Percentiles rank a stretch among this genome's conserved stretches.
Evolutionary conservation across 345 rosid species (phyloP).

Genomic region (Syzygium jambos): DNA sequence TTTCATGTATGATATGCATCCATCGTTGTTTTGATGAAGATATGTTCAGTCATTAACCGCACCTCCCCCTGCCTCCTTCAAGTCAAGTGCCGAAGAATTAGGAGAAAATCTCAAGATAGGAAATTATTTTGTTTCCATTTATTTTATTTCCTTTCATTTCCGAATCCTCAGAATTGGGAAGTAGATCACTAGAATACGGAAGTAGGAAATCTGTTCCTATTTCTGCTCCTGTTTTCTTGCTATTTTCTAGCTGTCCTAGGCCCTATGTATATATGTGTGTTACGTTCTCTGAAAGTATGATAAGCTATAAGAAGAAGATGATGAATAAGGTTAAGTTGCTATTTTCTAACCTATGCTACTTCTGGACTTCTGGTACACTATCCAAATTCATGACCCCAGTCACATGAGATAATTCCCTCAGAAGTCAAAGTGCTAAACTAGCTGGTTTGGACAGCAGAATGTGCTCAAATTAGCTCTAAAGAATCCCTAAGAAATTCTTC

Average conservation of each 20-base stretch:
- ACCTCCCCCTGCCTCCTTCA: too few species aligned
- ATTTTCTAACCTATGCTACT: neutral
- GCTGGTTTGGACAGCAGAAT: neutral
- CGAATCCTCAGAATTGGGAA: too few species aligned
- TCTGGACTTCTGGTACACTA: neutral
- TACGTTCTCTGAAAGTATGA: too few species aligned
- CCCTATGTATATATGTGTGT: too few species aligned
- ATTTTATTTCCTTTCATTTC: too few species aligned
- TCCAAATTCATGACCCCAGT: neutral
- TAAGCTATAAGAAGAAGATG: neutral
- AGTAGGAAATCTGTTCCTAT: too few species aligned
- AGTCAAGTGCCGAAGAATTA: too few species aligned
- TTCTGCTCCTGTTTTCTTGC: too few species aligned
- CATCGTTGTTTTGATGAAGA: neutral
- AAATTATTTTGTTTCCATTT: too few species aligned
- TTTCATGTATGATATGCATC: neutral
- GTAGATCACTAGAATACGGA: too few species aligned
- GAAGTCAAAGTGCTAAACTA: neutral
- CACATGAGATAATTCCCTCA: neutral
- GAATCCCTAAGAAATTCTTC: neutral
- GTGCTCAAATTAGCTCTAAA: neutral
- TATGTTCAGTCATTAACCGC: neutral
- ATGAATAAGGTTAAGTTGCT: neutral
- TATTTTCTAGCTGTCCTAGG: too few species aligned
- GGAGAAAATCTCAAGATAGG: too few species aligned